Evolutionary conservation across 805 yeast genomes (phyloP).

Genomic region (Pichia phayaonensis): DNA sequence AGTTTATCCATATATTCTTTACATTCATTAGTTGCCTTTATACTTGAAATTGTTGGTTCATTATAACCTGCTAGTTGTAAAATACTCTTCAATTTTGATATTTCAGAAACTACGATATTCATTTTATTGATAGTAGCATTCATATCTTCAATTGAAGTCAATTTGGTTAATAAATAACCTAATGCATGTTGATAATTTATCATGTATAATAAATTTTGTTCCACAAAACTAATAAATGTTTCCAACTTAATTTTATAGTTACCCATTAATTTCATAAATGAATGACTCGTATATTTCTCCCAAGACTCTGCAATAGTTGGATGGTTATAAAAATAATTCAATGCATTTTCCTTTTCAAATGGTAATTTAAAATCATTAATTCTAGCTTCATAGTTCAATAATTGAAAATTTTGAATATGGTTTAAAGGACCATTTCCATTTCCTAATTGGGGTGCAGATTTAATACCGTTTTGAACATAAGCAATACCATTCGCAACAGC

Average conservation of each 20-base stretch:
- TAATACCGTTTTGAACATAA: constrained; percentile 61
- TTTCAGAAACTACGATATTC: constrained; percentile 45
- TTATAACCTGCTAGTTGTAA: constrained; percentile 33
- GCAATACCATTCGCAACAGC: constrained; percentile 52
- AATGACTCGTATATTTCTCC: constrained; percentile 53
- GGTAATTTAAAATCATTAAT: constrained; percentile 8
- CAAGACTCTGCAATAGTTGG: constrained; percentile 49
- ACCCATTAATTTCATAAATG: constrained; percentile 50
- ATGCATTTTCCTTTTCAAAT: constrained; percentile 25
- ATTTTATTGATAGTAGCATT: constrained; percentile 45
- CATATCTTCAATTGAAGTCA: constrained; percentile 47
- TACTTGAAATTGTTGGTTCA: constrained; percentile 36
- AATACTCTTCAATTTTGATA: constrained; percentile 46
- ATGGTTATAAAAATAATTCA: constrained; percentile 47
- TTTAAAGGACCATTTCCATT: constrained; percentile 62
- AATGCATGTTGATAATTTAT: constrained; percentile 62
- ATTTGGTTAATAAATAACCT: constrained; percentile 53
- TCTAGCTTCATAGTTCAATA: constrained; percentile 1
- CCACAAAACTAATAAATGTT: constrained; percentile 38
- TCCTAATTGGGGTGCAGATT: constrained; percentile 29
- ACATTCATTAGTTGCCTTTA: constrained; percentile 50
- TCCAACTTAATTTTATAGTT: constrained; percentile 39
- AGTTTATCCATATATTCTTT: constrained; percentile 55
- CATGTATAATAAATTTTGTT: constrained; percentile 65
- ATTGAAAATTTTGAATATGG: constrained; percentile 34